Conservation (phyloP, 2,329 filamentous ascomycete genomes). For the Nemania sp. region DNA sequence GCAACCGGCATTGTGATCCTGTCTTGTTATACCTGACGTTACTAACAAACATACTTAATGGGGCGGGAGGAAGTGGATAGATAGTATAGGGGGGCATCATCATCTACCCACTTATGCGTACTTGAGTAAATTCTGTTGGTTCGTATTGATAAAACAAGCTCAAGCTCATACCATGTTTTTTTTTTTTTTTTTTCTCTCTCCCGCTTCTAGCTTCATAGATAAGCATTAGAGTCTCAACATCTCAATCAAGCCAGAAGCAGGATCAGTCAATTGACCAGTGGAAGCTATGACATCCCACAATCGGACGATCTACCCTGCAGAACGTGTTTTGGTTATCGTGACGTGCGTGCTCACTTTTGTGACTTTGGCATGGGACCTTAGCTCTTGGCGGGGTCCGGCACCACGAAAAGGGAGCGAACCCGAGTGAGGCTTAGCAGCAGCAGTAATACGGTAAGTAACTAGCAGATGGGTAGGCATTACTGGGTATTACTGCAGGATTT, state of each 20-base stretch:
- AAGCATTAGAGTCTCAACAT: background rate
- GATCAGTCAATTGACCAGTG: conserved; percentile 11
- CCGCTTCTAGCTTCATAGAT: background rate
- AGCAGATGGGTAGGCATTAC: too few species aligned
- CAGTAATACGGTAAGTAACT: too few species aligned
- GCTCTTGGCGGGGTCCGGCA: background rate
- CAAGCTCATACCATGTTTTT: background rate
- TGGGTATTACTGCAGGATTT: background rate
- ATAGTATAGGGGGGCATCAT: background rate
- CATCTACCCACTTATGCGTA: background rate
- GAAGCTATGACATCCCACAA: conserved; percentile 16
- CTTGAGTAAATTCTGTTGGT: background rate
- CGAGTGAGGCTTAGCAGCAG: background rate
- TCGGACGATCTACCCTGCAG: conserved; percentile 29
- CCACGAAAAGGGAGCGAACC: background rate
- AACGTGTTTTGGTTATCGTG: conserved; percentile 7
- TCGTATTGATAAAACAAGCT: background rate
- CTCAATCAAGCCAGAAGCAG: background rate
- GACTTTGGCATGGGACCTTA: conserved; percentile 9
- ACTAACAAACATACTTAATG: too few species aligned
- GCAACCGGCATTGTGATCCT: background rate
- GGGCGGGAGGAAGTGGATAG: too few species aligned
- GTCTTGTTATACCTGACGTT: too few species aligned
- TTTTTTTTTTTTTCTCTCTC: background rate
- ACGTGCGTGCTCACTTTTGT: conserved; percentile 11